A percentile compares a stretch with the other conserved stretches of the same genome.
Conservation (phyloP, 805 yeast species). For the Cyberlindnera meyerae region DNA sequence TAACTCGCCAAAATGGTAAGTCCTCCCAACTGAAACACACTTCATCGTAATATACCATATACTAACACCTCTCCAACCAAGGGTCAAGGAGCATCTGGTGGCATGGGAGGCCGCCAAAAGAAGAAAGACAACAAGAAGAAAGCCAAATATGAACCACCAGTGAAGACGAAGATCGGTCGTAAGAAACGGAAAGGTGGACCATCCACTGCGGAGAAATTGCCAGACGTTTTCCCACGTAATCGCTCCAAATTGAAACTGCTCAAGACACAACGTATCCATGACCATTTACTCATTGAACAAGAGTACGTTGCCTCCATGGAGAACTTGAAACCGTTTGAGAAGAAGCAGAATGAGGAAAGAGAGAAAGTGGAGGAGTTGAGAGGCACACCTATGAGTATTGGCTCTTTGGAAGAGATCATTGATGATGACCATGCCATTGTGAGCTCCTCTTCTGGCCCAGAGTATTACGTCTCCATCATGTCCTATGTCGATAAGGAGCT, state of each 20-base stretch:
- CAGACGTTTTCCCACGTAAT: conserved; percentile 84
- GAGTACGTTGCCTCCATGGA: conserved; percentile 95
- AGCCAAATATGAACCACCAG: conserved; percentile 98
- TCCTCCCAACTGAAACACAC: too few species aligned
- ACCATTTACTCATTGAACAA: conserved; percentile 89
- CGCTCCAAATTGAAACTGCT: conserved; percentile 88
- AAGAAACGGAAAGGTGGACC: conserved; percentile 90
- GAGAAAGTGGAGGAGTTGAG: conserved; percentile 92
- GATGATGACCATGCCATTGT: conserved; percentile 99
- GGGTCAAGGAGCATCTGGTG: conserved; percentile 56
- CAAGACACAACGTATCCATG: conserved; percentile 94
- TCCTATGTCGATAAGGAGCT: conserved; percentile 96
- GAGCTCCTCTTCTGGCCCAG: conserved; percentile 93
- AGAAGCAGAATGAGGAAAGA: conserved; percentile 93
- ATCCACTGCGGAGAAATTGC: conserved; percentile 77
- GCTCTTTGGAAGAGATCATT: conserved; percentile 93
- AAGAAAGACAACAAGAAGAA: conserved; percentile 73
- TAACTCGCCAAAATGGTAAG: too few species aligned
- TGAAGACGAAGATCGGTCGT: conserved; percentile 87
- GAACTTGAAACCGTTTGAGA: conserved; percentile 91
- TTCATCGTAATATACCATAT: too few species aligned
- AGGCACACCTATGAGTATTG: conserved; percentile 94
- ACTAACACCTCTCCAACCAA: conserved; percentile 4
- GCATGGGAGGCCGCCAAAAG: conserved; percentile 38
- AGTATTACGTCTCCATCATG: conserved; percentile 91